Evolutionary conservation across 306 rosid genomes (phyloP).

Genomic region (Inga leiocalycina): DNA sequence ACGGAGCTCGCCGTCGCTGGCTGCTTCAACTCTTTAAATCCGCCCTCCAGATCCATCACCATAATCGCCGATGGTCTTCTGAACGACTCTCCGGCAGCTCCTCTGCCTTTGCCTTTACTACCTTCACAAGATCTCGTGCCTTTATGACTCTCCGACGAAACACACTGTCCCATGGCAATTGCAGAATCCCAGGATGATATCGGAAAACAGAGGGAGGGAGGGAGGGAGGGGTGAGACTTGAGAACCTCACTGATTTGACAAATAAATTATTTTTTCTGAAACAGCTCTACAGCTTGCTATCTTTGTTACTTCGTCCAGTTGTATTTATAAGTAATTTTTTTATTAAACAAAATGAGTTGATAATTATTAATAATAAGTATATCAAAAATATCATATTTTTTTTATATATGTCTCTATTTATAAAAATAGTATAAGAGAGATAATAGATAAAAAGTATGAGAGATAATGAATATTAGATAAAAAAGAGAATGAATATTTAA

Average conservation of each 20-base stretch:
- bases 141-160: slow-evolving; percentile 37
- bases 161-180: slow-evolving; percentile 64
- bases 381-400: too few species aligned
- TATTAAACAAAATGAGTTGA: too few species aligned
- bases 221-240: not conserved
- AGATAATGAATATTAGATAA: too few species aligned
- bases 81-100: slow-evolving; percentile 36
- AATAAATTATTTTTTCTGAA: not conserved
- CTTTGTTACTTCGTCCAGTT: not conserved
- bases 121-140: not conserved
- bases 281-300: not conserved
- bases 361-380: too few species aligned
- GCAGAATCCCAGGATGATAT: not conserved
- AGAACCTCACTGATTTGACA: not conserved
- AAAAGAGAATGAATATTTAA: too few species aligned
- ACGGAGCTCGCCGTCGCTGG: slow-evolving; percentile 50
- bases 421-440: too few species aligned
- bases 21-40: slow-evolving; percentile 45
- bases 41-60: slow-evolving; percentile 54
- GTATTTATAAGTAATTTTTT: too few species aligned
- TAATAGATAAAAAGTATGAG: too few species aligned
- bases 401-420: too few species aligned
- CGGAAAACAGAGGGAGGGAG: not conserved
- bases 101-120: not conserved
- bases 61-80: slow-evolving; percentile 44